Conservation (phyloP, 1,284 basidiomycete genomes). For the Ceratobasidium sp. region DNA sequence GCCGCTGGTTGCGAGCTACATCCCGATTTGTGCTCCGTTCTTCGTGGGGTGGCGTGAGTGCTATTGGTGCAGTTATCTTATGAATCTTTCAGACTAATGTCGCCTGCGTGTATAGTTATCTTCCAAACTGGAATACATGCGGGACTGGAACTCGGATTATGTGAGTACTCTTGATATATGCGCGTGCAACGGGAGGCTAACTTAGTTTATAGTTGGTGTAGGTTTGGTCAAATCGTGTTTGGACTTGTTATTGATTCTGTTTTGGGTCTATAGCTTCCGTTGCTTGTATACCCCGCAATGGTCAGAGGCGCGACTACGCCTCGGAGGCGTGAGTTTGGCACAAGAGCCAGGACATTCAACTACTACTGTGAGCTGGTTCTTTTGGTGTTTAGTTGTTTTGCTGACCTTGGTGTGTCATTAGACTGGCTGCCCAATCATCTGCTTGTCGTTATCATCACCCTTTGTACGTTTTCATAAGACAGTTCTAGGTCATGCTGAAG, state of each 20-base stretch:
- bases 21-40: slow-evolving; percentile 91
- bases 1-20: slow-evolving; percentile 70
- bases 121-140: slow-evolving; percentile 84
- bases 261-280: slow-evolving; percentile 63
- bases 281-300: slow-evolving; percentile 79
- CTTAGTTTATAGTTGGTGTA: slow-evolving; percentile 58
- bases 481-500: neutral
- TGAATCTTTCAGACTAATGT: slow-evolving; percentile 47
- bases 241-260: neutral
- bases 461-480: slow-evolving; percentile 9
- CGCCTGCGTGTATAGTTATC: slow-evolving; percentile 66
- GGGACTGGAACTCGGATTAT: slow-evolving; percentile 74
- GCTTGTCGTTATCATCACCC: slow-evolving; percentile 76
- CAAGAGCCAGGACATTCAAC: slow-evolving; percentile 84
- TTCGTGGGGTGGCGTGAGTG: slow-evolving; percentile 70
- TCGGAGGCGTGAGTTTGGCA: slow-evolving; percentile 80
- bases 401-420: slow-evolving; percentile 55
- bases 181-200: slow-evolving; percentile 23
- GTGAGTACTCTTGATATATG: slow-evolving; percentile 60
- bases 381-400: neutral
- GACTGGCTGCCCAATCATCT: slow-evolving; percentile 89
- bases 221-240: slow-evolving; percentile 50
- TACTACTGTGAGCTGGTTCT: slow-evolving; percentile 72
- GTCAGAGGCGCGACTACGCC: slow-evolving; percentile 76
- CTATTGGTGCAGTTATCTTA: slow-evolving; percentile 54